Evolutionary conservation across 345 rosid species (phyloP).

Genomic region (Eucalyptus fibrosa): DNA sequence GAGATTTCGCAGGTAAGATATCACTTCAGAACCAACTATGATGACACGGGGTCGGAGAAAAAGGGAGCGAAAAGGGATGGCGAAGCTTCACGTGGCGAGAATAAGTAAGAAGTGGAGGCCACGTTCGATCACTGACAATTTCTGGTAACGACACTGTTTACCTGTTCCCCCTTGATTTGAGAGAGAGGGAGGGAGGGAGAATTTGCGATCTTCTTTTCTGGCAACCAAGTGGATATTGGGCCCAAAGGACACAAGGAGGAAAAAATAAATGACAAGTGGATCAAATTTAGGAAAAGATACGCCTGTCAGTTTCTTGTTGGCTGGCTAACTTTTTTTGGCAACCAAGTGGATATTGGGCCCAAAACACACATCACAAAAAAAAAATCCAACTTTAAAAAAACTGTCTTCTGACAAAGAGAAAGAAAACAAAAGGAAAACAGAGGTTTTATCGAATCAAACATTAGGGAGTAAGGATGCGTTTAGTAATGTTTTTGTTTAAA

Average conservation of each 20-base stretch:
- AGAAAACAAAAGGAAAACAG: background rate
- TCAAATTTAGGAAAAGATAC: background rate
- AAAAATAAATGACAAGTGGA: background rate
- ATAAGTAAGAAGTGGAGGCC: background rate
- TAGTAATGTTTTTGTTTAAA: rapidly evolving
- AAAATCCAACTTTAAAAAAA: background rate
- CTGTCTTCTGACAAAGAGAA: background rate
- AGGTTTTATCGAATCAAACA: background rate
- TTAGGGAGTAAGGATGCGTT: background rate
- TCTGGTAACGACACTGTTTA: background rate
- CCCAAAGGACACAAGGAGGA: background rate
- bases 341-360: background rate
- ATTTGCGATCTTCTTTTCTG: background rate
- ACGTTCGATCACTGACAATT: background rate
- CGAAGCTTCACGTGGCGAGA: background rate
- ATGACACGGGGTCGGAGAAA: background rate
- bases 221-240: background rate
- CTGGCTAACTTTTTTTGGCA: background rate
- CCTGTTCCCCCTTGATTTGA: background rate
- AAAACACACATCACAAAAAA: background rate
- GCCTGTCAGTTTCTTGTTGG: background rate
- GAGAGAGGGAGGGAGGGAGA: background rate
- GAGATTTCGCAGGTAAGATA: background rate
- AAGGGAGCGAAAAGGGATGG: background rate
- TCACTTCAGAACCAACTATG: background rate